A percentile compares a stretch with the other conserved stretches of the same genome.
Conservation (phyloP, 768 basidiomycete genomes). For the Lactifluus echinatus region DNA sequence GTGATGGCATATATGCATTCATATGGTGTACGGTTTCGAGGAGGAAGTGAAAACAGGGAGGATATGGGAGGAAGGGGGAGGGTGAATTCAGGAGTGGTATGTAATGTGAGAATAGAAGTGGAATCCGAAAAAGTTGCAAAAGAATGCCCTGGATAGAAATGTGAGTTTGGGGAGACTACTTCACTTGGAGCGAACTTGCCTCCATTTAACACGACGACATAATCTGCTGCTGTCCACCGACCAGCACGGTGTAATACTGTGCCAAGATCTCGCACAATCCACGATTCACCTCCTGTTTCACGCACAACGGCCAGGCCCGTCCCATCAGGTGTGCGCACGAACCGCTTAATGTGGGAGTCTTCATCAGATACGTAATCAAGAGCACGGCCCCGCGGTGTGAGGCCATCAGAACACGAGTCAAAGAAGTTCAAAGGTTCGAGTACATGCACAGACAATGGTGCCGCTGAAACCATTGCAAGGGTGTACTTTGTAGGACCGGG, state of each 20-base stretch:
- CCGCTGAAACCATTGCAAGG: slow-evolving; percentile 47
- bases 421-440: slow-evolving; percentile 56
- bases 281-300: slow-evolving; percentile 52
- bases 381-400: slow-evolving; percentile 28
- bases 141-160: slow-evolving; percentile 34
- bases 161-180: slow-evolving; percentile 3
- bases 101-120: slow-evolving; percentile 43
- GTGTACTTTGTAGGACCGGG: slow-evolving; percentile 36
- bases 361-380: slow-evolving; percentile 7
- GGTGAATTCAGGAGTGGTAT: slow-evolving; percentile 37
- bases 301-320: slow-evolving; percentile 63
- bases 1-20: slow-evolving; percentile 64
- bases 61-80: slow-evolving; percentile 43
- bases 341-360: slow-evolving; percentile 38
- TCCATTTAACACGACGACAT: slow-evolving; percentile 60
- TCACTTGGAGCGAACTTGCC: slow-evolving; percentile 34
- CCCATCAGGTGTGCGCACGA: slow-evolving; percentile 75
- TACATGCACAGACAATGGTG: slow-evolving; percentile 55
- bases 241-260: slow-evolving; percentile 39
- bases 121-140: slow-evolving; percentile 52
- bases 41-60: slow-evolving; percentile 58
- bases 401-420: slow-evolving; percentile 43
- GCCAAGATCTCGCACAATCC: slow-evolving; percentile 44
- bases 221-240: slow-evolving; percentile 50
- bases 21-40: slow-evolving; percentile 27